Percentiles rank a stretch among this genome's conserved stretches.
Evolutionary conservation across 495 filamentous ascomycete genomes (phyloP).

Genomic region (Annulohypoxylon stygium): DNA sequence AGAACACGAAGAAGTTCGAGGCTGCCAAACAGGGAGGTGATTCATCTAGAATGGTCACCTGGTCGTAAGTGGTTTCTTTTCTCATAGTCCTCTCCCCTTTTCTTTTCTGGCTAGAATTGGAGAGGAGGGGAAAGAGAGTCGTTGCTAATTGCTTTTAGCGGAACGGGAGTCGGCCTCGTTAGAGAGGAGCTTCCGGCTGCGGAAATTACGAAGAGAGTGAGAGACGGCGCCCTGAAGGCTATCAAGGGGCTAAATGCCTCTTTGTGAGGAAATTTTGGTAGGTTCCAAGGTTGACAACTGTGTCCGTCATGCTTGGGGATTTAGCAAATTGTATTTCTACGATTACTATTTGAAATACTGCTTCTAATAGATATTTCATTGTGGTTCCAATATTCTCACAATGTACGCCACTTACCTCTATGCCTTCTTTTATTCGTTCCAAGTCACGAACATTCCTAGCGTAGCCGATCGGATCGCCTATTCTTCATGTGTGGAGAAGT

Average conservation of each 20-base stretch:
- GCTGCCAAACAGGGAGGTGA: constrained; percentile 58
- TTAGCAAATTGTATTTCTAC: background rate
- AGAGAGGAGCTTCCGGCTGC: constrained; percentile 75
- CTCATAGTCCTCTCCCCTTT: background rate
- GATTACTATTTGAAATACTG: background rate
- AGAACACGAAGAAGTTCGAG: constrained; percentile 70
- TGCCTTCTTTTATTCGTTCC: background rate
- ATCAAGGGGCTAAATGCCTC: constrained; percentile 46
- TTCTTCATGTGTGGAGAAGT: background rate
- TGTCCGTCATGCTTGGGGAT: background rate
- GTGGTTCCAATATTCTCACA: background rate
- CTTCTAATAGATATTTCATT: background rate
- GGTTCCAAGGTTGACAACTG: background rate
- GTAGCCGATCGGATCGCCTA: constrained; percentile 14
- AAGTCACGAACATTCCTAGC: background rate
- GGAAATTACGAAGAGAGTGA: constrained; percentile 77
- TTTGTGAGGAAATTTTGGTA: background rate
- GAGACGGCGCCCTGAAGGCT: constrained; percentile 71
- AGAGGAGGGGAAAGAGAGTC: background rate
- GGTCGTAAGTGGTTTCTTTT: constrained; percentile 62
- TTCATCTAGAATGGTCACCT: constrained; percentile 57
- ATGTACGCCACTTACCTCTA: background rate
- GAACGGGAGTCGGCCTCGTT: constrained; percentile 72
- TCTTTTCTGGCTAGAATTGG: background rate
- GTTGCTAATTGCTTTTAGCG: constrained; percentile 43